Percentiles rank a stretch among this genome's conserved stretches.
phyloP scores from a whole-genome alignment of 2,329 filamentous ascomycete species.

The Beauveria sp. region DNA sequence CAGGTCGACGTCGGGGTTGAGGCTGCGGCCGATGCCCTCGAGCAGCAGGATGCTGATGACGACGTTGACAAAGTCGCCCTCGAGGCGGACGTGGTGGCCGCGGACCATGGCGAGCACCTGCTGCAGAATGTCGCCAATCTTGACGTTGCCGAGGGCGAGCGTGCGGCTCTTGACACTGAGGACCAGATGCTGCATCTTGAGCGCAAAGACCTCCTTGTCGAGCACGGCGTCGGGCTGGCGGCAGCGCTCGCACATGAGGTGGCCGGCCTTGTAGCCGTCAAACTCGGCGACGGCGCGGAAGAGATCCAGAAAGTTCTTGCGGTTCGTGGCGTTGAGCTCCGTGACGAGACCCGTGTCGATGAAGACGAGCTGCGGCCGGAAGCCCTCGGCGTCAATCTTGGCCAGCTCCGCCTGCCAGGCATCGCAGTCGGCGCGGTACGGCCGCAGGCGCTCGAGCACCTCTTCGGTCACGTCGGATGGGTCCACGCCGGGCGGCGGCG shows the following conservation, averaged over 20 bases:
- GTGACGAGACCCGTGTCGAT: conserved; percentile 96
- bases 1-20: conserved; percentile 83
- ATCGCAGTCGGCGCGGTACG: conserved; percentile 54
- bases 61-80: conserved; percentile 97
- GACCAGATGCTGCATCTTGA: conserved; percentile 96
- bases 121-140: conserved; percentile 90
- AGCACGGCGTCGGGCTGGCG: conserved; percentile 86
- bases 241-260: conserved; percentile 93
- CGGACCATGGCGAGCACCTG: conserved; percentile 89
- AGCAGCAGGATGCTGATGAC: conserved; percentile 89
- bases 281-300: conserved; percentile 96
- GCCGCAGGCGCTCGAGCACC: conserved; percentile 71
- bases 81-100: conserved; percentile 82
- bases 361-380: conserved; percentile 89
- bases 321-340: conserved; percentile 79
- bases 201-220: conserved; percentile 80
- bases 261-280: conserved; percentile 88
- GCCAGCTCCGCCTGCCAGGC: conserved; percentile 69
- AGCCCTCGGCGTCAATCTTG: conserved; percentile 78
- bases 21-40: conserved; percentile 82
- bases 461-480: conserved; percentile 77
- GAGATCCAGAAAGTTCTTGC: conserved; percentile 85
- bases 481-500: conserved; percentile 34
- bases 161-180: conserved; percentile 84
- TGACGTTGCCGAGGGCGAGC: conserved; percentile 85